Base-by-base conservation (phyloP, 495 filamentous ascomycete genomes). In the Penicillium pancosmium region DNA sequence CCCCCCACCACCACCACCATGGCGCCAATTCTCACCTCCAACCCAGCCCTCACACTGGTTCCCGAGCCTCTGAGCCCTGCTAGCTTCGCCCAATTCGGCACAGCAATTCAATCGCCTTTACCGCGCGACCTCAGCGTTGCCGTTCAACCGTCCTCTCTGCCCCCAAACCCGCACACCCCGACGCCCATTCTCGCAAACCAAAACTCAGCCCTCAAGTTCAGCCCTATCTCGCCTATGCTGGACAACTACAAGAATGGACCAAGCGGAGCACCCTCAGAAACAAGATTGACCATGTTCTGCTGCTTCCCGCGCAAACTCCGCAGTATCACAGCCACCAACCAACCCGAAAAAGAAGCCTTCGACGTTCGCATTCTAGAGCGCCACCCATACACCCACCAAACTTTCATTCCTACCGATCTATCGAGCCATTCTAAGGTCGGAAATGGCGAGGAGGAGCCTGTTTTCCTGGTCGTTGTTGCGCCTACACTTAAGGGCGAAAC, bases 381-480 rank as follows among this genome's bases (percentile, higher is more conserved):
- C 21, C 94, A 98, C 69, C 95, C 94, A 0, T 97, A 84, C 75
- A 97, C 94, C 16, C 88, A 89, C 23, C 94, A 98, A 71, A 95
- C 92, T 0, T 98, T 98, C 72, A 83, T 91, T 40, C 94, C 94
- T 0, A 76, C 97, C 16, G 86, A 86, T 54, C 69, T 89, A 11
- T 74, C 78, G 23, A 62, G 64, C 8, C 65, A 73, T 47, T 62
- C 59, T 27, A 65, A 68, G 27, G 69, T 72, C 61, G 67, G 62
- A 21, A 59, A 64, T 43, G 63, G 60, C 1, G 62, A 75, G 16
- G 65, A 74, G 18, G 69, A 76, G 43, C 74, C 60, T 2, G 67
- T 79, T 18, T 95, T 89, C 65, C 81, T 98, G n/a, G 91, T 98
- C 50, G 86, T 97, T 51, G 94, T 98, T 21, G 94, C 95, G 15